Base-by-base conservation (phyloP, 1,284 basidiomycete species). In the Leccinum fuscescens region DNA sequence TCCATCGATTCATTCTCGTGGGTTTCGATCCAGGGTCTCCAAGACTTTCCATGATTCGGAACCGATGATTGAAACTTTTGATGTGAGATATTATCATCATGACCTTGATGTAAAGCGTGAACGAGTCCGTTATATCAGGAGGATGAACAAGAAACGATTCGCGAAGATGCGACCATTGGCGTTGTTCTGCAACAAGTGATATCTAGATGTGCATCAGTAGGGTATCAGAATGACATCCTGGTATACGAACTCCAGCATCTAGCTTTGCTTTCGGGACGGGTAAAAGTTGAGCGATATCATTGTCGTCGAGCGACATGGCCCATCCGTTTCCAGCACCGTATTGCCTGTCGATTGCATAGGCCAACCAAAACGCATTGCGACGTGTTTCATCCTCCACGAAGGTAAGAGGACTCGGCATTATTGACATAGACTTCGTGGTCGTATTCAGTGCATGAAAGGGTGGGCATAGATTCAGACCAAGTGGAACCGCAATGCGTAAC, bases 91-190 rank as follows among this genome's bases (percentile, higher is more conserved):
- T 79, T 42, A 92, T 67, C 59, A 90, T 84, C 9, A 81, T 78
- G 20, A 83, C 81, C 69, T 92, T 92, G 70, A 90, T 79, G 64
- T 88, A 89, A n/a, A 92, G 69, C n/a, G 82, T 82, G 65, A 90
- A 90, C 1, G 88, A 83, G 69, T 92, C 89, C 0, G 83, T 84
- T 66, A 88, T 84, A n/a, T 79, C 77, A 46, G 82, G 82, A 20
- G 83, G 82, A 67, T 90, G 86, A 8, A 73, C 71, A 7, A 84
- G 77, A 24, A 90, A 77, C 14, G 89, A 72, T 65, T 86, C 80
- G 59, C 76, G 79, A 12, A 80, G 80, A 65, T 88, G 83, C 0
- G 87, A 84, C 83, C 88, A 89, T 71, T 91, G 89, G 17, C 89
- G 80, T 48, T 84, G 79, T 35, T 80, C 74, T 7, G 84, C 81